phyloP scores from a whole-genome alignment of 1,284 basidiomycete genomes.

The Ceratobasidium sp. region DNA sequence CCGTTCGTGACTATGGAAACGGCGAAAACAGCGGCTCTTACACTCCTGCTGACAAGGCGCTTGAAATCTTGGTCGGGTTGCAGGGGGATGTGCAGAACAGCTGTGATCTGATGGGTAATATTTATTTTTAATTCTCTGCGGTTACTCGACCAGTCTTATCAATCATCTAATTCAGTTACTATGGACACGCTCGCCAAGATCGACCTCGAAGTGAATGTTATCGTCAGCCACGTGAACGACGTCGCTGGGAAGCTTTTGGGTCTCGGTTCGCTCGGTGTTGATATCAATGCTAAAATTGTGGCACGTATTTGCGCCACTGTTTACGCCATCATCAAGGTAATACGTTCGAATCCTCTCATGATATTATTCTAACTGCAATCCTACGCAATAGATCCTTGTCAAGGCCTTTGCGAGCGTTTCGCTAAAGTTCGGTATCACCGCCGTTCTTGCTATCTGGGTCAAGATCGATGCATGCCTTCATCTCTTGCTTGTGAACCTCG shows the following conservation, averaged over 20 bases:
- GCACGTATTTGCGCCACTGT: background rate
- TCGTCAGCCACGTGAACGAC: too few relatives aligned
- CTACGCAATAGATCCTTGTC: background rate
- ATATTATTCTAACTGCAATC: background rate
- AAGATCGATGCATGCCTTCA: conserved; percentile 5
- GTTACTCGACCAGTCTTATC: too few relatives aligned
- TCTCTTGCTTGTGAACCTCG: background rate
- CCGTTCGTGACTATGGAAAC: too few relatives aligned
- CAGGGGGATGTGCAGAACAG: background rate
- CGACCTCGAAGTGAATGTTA: background rate
- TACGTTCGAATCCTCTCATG: background rate
- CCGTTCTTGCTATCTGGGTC: background rate
- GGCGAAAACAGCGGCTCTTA: background rate
- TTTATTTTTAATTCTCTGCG: background rate
- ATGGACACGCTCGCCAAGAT: too few relatives aligned
- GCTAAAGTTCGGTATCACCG: conserved; percentile 18
- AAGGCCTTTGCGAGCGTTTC: background rate
- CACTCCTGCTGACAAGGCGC: background rate
- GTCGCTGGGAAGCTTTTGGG: background rate
- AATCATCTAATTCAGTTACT: background rate
- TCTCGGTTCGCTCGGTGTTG: background rate
- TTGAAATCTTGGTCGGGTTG: background rate
- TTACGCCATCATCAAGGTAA: background rate
- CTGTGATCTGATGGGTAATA: background rate
- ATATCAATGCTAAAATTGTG: background rate